Conservation (phyloP, 208 protist genomes). For the Borovskyia barvae region DNA sequence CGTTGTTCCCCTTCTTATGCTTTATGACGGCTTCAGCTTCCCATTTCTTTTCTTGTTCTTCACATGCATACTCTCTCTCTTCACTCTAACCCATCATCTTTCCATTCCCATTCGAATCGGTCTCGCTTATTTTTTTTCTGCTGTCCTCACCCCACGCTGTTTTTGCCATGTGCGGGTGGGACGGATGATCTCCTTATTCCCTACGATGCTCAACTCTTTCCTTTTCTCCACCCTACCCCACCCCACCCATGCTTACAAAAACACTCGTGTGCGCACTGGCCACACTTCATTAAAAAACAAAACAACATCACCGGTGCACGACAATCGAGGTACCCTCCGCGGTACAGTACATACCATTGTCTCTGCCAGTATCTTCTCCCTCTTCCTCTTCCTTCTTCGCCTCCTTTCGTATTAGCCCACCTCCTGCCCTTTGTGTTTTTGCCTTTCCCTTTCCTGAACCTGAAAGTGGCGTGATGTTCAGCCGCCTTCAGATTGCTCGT, state of each 20-base stretch:
- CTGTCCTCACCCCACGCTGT: too few species aligned
- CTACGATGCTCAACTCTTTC: background rate
- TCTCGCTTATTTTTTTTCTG: background rate
- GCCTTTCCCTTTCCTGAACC: too few species aligned
- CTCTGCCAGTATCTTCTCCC: background rate
- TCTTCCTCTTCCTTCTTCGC: background rate
- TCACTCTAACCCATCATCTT: background rate
- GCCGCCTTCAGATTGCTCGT: background rate
- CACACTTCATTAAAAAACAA: too few species aligned
- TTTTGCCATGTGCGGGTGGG: too few species aligned
- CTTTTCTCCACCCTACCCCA: background rate
- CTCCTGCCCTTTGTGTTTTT: too few species aligned
- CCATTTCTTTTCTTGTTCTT: slow-evolving; percentile 1
- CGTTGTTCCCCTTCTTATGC: background rate
- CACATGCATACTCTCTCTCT: background rate
- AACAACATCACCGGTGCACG: too few species aligned
- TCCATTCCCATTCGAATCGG: background rate
- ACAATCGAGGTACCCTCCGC: too few species aligned
- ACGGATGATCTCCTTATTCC: background rate
- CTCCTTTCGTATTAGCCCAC: background rate
- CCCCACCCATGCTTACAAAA: background rate
- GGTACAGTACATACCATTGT: background rate
- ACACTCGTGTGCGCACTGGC: background rate
- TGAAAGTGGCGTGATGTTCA: slow-evolving; percentile 7
- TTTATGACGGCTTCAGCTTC: background rate